These are phyloP conservation scores for Nigrospora sphaerica DNA, from an alignment of 2,329 filamentous ascomycete genomes.

Conservation along the genomic window DNA sequence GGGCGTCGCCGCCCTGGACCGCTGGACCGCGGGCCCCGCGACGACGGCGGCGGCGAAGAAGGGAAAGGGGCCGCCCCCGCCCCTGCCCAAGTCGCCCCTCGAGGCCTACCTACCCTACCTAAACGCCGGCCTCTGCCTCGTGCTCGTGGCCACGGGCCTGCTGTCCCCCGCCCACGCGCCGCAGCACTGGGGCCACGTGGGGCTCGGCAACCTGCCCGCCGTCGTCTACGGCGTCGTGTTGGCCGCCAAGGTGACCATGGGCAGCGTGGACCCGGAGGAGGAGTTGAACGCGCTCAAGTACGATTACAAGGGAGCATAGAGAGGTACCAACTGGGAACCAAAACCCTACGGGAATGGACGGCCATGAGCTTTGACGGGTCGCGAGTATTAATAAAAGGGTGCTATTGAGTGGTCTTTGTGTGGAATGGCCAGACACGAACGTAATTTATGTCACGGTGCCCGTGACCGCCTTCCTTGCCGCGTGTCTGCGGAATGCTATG, in stretches of 20 bases:
- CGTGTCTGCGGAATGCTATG: too few relatives aligned
- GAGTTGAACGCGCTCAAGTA: slow-evolving; percentile 59
- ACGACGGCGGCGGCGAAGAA: background rate
- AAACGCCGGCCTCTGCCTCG: slow-evolving; percentile 48
- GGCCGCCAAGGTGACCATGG: slow-evolving; percentile 58
- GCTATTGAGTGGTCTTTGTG: too few relatives aligned
- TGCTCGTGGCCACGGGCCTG: slow-evolving; percentile 42
- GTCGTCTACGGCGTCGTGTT: slow-evolving; percentile 56
- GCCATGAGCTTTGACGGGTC: too few relatives aligned
- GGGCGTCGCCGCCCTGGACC: slow-evolving; percentile 30
- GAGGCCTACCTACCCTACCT: slow-evolving; percentile 51
- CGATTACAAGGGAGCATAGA: slow-evolving; percentile 58
- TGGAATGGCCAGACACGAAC: too few relatives aligned
- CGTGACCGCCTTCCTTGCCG: too few relatives aligned
- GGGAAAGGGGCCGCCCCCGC: background rate
- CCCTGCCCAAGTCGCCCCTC: slow-evolving; percentile 36
- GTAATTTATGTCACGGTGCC: too few relatives aligned
- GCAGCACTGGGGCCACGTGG: slow-evolving; percentile 23
- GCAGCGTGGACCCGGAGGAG: slow-evolving; percentile 58
- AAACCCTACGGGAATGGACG: too few relatives aligned
- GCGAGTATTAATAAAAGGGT: too few relatives aligned
- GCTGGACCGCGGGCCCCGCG: slow-evolving; percentile 1
- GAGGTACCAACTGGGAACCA: too few relatives aligned
- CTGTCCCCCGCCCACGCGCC: slow-evolving; percentile 18
- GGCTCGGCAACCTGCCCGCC: slow-evolving; percentile 44